Base-by-base conservation (phyloP, 441 rosid genomes). In the Croton setiger region DNA sequence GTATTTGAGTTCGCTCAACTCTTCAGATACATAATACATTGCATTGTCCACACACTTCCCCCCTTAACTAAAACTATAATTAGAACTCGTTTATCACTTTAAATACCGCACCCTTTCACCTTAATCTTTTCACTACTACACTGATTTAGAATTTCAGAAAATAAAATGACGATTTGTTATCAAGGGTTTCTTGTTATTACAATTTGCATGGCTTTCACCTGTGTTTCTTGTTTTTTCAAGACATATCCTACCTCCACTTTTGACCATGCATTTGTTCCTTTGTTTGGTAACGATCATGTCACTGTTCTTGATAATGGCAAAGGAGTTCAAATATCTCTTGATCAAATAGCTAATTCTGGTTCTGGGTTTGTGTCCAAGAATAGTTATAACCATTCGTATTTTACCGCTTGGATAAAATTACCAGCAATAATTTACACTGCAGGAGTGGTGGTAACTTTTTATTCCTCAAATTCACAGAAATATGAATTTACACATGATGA, bases 391-490 rank as follows among this genome's bases (percentile, higher is more conserved):
- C 57, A 66, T 47, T 72, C 74, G 2, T 69, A 70, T 59, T 77
- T 68, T 41, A 73, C 80, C 49, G 75, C 80, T 71, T 75, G 73
- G 49, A 66, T 73, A 12, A 73, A 77, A 65, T 64, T 77, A 20
- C 85, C 76, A 12, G 47, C 76, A 11, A 60, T 18, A 17, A 51
- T 64, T 58, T 74, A 75, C 68, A 72, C 75, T 6, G 85, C 75
- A 33, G 81, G 85, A 35, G 80, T 73, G 60, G 76, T 71, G 5
- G 78, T 75, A n/a, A 59, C 83, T 4, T 79, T 79, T 49, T 73
- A 79, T 60, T 70, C 70, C 14, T 66, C 80, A 18, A 82, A 84
- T 13, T 44, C 31, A 8, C 68, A 77, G 17, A 51, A 36, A 1
- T 78, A 44, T 53, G 51, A 23, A 41, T 54, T 33, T 27, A 64